These are phyloP conservation scores for Quaeritorhiza haematococci DNA, from an alignment of 371 early-diverging fungal genomes.

Conservation along the genomic window DNA sequence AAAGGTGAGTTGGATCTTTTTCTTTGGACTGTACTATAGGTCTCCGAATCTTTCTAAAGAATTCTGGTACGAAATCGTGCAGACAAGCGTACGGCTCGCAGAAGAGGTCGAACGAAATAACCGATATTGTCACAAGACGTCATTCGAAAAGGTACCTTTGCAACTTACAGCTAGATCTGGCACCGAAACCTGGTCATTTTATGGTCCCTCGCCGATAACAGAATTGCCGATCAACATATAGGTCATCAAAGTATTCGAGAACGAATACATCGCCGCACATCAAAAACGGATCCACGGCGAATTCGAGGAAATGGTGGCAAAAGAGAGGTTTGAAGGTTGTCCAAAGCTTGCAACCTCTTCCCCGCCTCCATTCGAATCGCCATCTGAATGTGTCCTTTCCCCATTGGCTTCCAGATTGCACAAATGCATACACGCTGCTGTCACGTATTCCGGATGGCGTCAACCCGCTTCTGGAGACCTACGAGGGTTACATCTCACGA, in stretches of 20 bases:
- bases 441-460: conserved; percentile 62
- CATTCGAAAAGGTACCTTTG: conserved; percentile 42
- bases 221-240: no score
- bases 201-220: no score
- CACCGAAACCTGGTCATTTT: no score
- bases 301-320: conserved; percentile 63
- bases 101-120: conserved; percentile 53
- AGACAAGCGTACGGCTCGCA: conserved; percentile 46
- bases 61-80: background rate
- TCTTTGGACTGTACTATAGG: background rate
- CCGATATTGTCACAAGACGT: conserved; percentile 63
- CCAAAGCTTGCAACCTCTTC: no score
- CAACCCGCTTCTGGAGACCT: conserved; percentile 52
- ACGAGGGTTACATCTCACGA: conserved; percentile 58
- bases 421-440: conserved; percentile 64
- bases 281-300: conserved; percentile 61
- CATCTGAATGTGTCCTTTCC: no score
- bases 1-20: conserved; percentile 31
- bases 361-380: no score
- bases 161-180: background rate
- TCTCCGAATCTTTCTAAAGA: background rate
- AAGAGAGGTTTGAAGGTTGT: conserved; percentile 60
- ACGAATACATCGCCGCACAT: conserved; percentile 68
- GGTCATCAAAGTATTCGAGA: conserved; percentile 68
- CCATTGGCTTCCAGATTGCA: conserved; percentile 57